Conservation (phyloP, 2,329 filamentous ascomycete genomes). For the Corinectria fuckeliana region DNA sequence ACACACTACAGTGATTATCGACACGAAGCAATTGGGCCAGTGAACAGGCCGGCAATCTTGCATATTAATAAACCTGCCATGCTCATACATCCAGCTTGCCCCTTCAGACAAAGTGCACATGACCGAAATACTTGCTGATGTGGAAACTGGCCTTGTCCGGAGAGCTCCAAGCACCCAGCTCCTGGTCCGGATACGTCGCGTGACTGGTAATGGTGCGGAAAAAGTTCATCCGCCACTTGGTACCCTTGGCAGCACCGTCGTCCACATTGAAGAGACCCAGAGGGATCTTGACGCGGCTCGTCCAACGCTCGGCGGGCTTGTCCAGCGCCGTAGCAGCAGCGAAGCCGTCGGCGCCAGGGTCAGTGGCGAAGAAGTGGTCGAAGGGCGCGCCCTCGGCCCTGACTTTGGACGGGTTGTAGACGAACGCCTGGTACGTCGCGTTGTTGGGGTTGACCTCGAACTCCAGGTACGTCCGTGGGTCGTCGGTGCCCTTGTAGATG, state of each 20-base stretch:
- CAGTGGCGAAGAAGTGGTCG: conserved; percentile 50
- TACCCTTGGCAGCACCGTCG: conserved; percentile 48
- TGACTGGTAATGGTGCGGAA: conserved; percentile 54
- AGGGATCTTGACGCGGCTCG: conserved; percentile 50
- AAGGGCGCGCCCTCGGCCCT: conserved; percentile 50
- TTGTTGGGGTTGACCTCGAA: conserved; percentile 60
- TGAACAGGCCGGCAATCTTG: neutral
- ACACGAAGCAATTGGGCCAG: neutral
- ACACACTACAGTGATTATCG: too few relatives aligned
- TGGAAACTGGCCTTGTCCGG: conserved; percentile 56
- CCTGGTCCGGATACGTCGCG: conserved; percentile 51
- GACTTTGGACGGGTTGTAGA: conserved; percentile 58
- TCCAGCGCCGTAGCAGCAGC: conserved; percentile 49
- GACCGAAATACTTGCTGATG: conserved; percentile 54
- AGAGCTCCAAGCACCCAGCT: conserved; percentile 53
- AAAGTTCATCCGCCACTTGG: conserved; percentile 60
- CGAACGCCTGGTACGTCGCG: conserved; percentile 57
- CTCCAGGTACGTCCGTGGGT: conserved; percentile 58
- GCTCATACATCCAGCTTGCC: neutral
- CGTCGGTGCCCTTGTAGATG: conserved; percentile 51
- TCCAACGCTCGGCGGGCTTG: conserved; percentile 46
- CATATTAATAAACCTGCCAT: neutral
- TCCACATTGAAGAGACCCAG: conserved; percentile 59
- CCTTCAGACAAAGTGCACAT: conserved; percentile 46
- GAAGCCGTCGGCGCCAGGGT: conserved; percentile 51